A percentile compares a stretch with the other conserved stretches of the same genome.
phyloP scores from a whole-genome alignment of 2,329 filamentous ascomycete species.

The Fusarium sulawesiense region DNA sequence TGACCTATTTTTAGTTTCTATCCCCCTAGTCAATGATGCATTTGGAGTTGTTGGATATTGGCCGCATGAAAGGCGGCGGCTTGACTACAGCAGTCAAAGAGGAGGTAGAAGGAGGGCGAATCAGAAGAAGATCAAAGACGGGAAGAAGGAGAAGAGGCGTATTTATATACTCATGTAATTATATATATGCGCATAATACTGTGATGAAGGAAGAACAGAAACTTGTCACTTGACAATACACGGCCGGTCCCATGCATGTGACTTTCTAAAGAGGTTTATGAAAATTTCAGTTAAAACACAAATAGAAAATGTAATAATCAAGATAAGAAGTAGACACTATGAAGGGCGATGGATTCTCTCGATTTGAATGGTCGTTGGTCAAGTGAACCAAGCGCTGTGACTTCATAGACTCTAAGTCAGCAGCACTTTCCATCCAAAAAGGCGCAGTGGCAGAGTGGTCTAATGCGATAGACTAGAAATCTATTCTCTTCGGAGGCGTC shows the following conservation, averaged over 20 bases:
- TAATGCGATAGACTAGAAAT: conserved; percentile 39
- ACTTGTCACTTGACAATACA: conserved; percentile 8
- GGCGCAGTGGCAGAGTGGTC: conserved; percentile 38
- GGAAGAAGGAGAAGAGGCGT: conserved; percentile 2
- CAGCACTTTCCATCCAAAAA: neutral
- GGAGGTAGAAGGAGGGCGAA: conserved; percentile 1
- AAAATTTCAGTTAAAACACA: neutral
- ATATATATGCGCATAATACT: conserved; percentile 38
- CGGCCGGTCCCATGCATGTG: neutral
- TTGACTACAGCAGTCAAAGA: conserved; percentile 1
- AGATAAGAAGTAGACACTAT: neutral
- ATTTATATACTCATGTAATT: conserved; percentile 41
- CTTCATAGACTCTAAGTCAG: neutral
- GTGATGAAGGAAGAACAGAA: conserved; percentile 33
- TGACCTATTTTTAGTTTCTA: conserved; percentile 13
- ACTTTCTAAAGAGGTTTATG: neutral
- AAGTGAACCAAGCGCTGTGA: rapidly evolving
- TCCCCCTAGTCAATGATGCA: neutral
- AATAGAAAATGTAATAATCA: neutral
- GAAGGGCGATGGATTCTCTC: neutral
- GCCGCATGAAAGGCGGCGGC: neutral
- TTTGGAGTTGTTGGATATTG: neutral
- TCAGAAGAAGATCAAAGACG: neutral
- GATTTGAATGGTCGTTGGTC: neutral
- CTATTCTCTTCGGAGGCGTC: conserved; percentile 37